Evolutionary conservation across 345 rosid genomes (phyloP).

Genomic region (Aurinia saxatilis): DNA sequence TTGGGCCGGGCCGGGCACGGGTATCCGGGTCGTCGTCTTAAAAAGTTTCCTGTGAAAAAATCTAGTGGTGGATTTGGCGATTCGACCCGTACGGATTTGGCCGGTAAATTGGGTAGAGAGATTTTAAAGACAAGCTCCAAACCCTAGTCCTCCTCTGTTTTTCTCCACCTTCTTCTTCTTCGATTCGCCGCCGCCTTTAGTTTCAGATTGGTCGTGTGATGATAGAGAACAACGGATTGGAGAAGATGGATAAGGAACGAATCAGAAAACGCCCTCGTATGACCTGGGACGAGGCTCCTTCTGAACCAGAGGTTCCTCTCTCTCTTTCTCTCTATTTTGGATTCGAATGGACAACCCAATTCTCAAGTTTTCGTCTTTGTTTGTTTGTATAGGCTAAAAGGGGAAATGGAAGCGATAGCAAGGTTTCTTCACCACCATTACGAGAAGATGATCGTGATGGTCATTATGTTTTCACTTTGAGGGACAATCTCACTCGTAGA

Average conservation of each 20-base stretch:
- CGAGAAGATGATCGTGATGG: slow-evolving; percentile 70
- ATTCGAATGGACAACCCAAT: too few relatives aligned
- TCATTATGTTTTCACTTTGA: slow-evolving; percentile 53
- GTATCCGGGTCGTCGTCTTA: neutral
- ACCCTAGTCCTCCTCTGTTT: slow-evolving; percentile 13
- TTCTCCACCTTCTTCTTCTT: neutral
- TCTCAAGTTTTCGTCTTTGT: neutral
- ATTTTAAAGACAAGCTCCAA: neutral
- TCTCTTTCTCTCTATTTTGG: neutral
- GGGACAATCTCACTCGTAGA: slow-evolving; percentile 75
- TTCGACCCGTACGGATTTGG: slow-evolving; percentile 1
- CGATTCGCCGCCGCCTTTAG: slow-evolving; percentile 14
- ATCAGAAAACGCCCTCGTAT: slow-evolving; percentile 57
- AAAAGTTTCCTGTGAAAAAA: neutral
- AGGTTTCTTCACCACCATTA: slow-evolving; percentile 44
- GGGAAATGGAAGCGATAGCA: slow-evolving; percentile 26
- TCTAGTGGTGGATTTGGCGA: neutral
- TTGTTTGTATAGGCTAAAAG: slow-evolving; percentile 43
- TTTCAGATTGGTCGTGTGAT: slow-evolving; percentile 22
- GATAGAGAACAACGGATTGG: slow-evolving; percentile 21
- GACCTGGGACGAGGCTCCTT: slow-evolving; percentile 60
- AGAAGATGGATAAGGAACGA: slow-evolving; percentile 44
- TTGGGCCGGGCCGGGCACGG: neutral
- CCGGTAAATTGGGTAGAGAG: slow-evolving; percentile 12
- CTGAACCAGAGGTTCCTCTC: slow-evolving; percentile 47